Percentiles rank a stretch among this genome's conserved stretches.
Conservation (phyloP, 192 early-diverging fungal genomes). For the Entophlyctis luteolus region DNA sequence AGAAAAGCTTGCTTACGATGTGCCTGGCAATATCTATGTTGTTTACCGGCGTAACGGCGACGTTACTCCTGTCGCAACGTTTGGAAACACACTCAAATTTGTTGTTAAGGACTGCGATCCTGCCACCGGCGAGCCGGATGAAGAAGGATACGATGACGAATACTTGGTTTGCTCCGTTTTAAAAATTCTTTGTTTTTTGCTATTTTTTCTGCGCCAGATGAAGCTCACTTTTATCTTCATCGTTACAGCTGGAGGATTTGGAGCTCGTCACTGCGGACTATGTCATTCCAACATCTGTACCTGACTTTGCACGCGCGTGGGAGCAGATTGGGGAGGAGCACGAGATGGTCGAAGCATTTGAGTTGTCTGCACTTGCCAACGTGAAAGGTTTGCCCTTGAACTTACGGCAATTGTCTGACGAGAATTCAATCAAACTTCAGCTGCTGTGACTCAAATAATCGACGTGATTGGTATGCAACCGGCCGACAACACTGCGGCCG, state of each 20-base stretch:
- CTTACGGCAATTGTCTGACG: slow-evolving; percentile 10
- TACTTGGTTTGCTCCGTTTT: slow-evolving; percentile 55
- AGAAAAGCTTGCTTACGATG: slow-evolving; percentile 69
- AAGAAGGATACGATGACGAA: slow-evolving; percentile 93
- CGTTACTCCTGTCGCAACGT: slow-evolving; percentile 55
- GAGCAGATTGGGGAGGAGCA: slow-evolving; percentile 65
- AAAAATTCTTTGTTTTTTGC: background rate
- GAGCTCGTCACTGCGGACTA: slow-evolving; percentile 84
- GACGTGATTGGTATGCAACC: slow-evolving; percentile 85
- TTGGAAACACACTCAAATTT: slow-evolving; percentile 84
- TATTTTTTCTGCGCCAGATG: slow-evolving; percentile 16
- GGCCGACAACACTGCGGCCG: slow-evolving; percentile 64
- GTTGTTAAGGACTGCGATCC: slow-evolving; percentile 95
- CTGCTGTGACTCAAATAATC: slow-evolving; percentile 65
- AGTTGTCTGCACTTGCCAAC: slow-evolving; percentile 71
- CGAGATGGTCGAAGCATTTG: slow-evolving; percentile 84
- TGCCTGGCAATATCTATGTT: slow-evolving; percentile 77
- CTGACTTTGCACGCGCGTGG: slow-evolving; percentile 77
- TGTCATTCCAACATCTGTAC: slow-evolving; percentile 79
- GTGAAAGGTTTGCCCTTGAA: slow-evolving; percentile 59
- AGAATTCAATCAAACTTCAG: slow-evolving; percentile 27
- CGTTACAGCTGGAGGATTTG: slow-evolving; percentile 72
- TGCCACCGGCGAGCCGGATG: slow-evolving; percentile 82
- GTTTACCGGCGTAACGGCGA: slow-evolving; percentile 58
- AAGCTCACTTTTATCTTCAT: background rate